Base-by-base conservation (phyloP, 2,329 filamentous ascomycete species). In the Pseudogymnoascus sp. region DNA sequence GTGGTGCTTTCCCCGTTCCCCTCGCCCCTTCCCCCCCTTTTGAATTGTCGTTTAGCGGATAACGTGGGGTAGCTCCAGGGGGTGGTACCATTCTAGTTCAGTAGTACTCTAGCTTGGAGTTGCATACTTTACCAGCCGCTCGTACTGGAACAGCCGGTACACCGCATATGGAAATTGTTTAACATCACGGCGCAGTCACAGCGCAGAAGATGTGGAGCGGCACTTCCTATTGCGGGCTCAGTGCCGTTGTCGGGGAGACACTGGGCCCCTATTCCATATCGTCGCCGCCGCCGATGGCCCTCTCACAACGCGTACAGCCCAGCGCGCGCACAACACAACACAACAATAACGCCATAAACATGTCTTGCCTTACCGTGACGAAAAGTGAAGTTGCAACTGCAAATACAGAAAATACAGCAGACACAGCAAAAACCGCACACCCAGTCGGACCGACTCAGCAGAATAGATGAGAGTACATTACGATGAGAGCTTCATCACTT, bases 91-190 rank as follows among this genome's bases (percentile, higher is more conserved):
- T n/a, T n/a, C n/a, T n/a, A n/a, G n/a, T n/a, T 26, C 21, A 26
- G 21, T 34, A 37, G 34, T 5, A 15, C n/a, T 35, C 23, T 26
- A 26, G n/a, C n/a, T n/a, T n/a, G n/a, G n/a, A n/a, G n/a, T n/a
- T 45, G 28, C 41, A 48, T 48, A 28, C 41, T 48, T 48, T 48
- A 48, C 23, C 41, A 48, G 41, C 41, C 41, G 41, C 23, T 15
- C 28, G 28, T 48, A 23, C 41, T 48, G 21, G 41, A 28, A 48
- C 41, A 3, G n/a, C 41, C n/a, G 13, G 23, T 48, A 48, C 23
- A 26, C 41, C 23, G 19, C 41, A 28, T 28, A 48, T 6, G 23
- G 41, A 48, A 23, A n/a, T n/a, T n/a, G n/a, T n/a, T 45, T 45
- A 8, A 19, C 10, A 41, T 21, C n/a, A n/a, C n/a, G n/a, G n/a